phyloP scores from a whole-genome alignment of 2,329 filamentous ascomycete genomes.

The Xylariaceae sp. region DNA sequence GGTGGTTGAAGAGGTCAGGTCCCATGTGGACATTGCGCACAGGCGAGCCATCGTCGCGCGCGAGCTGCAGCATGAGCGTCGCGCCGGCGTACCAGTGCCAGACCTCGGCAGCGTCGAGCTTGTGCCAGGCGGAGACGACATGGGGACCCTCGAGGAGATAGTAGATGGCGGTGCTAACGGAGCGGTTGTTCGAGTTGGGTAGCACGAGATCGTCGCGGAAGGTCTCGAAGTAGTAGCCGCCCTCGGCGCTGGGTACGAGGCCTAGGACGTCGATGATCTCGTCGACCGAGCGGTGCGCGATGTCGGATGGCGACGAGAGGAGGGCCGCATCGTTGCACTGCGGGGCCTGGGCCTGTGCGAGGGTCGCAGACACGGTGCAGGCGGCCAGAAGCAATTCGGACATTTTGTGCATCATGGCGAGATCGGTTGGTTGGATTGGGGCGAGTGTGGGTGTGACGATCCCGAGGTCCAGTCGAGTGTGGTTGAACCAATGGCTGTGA shows the following conservation, averaged over 20 bases:
- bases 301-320: background rate
- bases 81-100: conserved; percentile 53
- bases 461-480: too few species aligned
- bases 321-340: background rate
- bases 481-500: too few species aligned
- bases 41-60: conserved; percentile 39
- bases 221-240: conserved; percentile 45
- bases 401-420: background rate
- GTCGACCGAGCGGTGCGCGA: conserved; percentile 34
- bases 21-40: conserved; percentile 37
- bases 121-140: conserved; percentile 46
- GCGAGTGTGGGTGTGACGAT: background rate
- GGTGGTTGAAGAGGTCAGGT: conserved; percentile 37
- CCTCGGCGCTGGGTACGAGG: conserved; percentile 43
- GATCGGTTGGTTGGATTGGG: background rate
- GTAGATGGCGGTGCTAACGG: conserved; percentile 48
- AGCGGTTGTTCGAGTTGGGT: conserved; percentile 31
- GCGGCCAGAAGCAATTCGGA: conserved; percentile 3
- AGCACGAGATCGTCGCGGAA: conserved; percentile 38
- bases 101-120: conserved; percentile 45
- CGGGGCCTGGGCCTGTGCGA: conserved; percentile 2
- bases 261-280: conserved; percentile 41
- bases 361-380: conserved; percentile 12
- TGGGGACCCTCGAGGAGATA: conserved; percentile 40
- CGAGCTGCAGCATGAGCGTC: conserved; percentile 42